Percentiles rank a stretch among this genome's conserved stretches.
Evolutionary conservation across 2,329 filamentous ascomycete species (phyloP).

Genomic region (Cytospora mali): DNA sequence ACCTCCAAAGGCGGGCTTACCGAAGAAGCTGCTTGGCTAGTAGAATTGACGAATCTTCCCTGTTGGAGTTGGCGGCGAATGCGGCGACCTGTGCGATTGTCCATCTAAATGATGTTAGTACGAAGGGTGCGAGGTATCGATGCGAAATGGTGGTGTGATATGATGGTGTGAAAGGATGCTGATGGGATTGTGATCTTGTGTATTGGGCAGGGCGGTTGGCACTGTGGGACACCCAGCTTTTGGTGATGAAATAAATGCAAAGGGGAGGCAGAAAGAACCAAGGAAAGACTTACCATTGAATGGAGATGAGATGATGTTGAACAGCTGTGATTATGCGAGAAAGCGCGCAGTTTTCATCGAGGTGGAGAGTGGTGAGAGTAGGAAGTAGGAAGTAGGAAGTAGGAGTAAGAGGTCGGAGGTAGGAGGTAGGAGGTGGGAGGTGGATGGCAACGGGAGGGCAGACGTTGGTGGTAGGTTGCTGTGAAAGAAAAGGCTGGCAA

Average conservation of each 20-base stretch:
- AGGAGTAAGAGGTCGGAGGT: too few species aligned
- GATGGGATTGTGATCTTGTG: neutral
- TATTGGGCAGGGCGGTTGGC: too few species aligned
- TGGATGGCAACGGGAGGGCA: too few species aligned
- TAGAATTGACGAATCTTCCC: neutral
- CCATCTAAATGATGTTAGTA: neutral
- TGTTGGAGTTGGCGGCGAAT: neutral
- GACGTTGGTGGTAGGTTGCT: too few species aligned
- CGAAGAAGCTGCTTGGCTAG: neutral
- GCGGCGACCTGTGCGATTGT: neutral
- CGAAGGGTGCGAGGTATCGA: too few species aligned
- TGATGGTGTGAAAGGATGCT: too few species aligned
- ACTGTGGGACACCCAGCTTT: too few species aligned
- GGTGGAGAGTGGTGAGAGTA: neutral
- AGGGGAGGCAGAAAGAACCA: neutral
- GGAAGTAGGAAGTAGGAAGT: too few species aligned
- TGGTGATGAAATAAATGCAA: neutral
- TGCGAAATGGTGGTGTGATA: too few species aligned
- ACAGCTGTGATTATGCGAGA: neutral
- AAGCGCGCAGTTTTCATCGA: neutral
- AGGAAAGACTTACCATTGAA: neutral
- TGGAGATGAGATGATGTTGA: neutral
- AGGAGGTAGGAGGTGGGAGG: too few species aligned
- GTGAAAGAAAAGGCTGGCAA: neutral
- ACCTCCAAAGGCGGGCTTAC: neutral